Evolutionary conservation across 257 asterid species (phyloP).

Genomic region (Solanum lycopersicoides): DNA sequence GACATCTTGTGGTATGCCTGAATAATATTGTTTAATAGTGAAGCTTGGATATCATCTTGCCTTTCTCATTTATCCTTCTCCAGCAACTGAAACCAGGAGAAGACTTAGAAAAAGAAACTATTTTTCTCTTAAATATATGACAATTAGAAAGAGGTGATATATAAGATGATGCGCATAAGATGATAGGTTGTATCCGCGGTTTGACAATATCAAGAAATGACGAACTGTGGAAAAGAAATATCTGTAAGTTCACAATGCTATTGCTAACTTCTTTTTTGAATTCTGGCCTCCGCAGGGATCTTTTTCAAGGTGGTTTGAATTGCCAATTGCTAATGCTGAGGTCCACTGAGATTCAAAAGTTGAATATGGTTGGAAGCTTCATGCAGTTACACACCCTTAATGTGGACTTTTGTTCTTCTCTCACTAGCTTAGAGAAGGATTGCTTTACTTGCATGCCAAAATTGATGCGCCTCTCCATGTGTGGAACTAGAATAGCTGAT

Average conservation of each 20-base stretch:
- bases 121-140: neutral
- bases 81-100: neutral
- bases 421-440: slow-evolving; percentile 10
- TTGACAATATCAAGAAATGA: neutral
- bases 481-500: slow-evolving; percentile 23
- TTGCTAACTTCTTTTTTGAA: neutral
- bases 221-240: neutral
- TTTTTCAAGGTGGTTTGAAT: slow-evolving; percentile 8
- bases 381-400: slow-evolving; percentile 15
- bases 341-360: slow-evolving; percentile 7
- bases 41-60: neutral
- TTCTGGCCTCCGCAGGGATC: slow-evolving; percentile 12
- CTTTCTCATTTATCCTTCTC: neutral
- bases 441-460: slow-evolving; percentile 22
- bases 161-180: neutral
- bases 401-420: slow-evolving; percentile 25
- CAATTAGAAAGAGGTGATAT: neutral
- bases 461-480: slow-evolving; percentile 9
- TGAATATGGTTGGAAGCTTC: slow-evolving; percentile 10
- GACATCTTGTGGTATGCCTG: slow-evolving; percentile 20
- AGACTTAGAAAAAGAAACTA: neutral
- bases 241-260: neutral
- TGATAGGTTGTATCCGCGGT: neutral
- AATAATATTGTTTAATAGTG: neutral
- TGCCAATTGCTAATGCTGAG: slow-evolving; percentile 8